Evolutionary conservation across 371 early-diverging fungal genomes (phyloP).

Genomic region (Circinella minor): DNA sequence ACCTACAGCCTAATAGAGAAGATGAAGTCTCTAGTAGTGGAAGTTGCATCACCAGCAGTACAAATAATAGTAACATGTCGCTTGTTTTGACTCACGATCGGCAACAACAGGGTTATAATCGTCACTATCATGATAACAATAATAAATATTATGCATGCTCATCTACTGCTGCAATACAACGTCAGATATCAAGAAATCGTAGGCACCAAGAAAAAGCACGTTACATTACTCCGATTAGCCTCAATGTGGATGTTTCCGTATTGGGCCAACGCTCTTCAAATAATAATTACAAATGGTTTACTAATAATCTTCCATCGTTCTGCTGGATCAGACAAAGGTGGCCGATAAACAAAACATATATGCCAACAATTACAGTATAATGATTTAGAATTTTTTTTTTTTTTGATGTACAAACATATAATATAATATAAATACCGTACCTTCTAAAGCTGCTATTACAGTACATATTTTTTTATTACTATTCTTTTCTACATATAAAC

Average conservation of each 20-base stretch:
- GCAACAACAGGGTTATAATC: neutral
- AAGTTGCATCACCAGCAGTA: neutral
- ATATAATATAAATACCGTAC: too few relatives aligned
- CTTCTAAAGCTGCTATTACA: too few relatives aligned
- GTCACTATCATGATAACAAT: neutral
- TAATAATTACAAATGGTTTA: neutral
- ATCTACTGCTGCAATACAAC: neutral
- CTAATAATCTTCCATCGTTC: neutral
- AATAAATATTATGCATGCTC: neutral
- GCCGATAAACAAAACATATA: neutral
- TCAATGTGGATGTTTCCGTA: slow-evolving; percentile 8
- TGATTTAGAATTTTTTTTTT: neutral
- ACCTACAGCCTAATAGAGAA: neutral
- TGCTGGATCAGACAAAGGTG: slow-evolving; percentile 7
- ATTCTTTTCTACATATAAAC: too few relatives aligned
- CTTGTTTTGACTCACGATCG: too few relatives aligned
- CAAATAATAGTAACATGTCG: too few relatives aligned
- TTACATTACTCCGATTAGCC: slow-evolving; percentile 1
- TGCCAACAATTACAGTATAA: neutral
- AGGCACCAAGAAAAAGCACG: neutral
- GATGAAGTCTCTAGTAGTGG: neutral
- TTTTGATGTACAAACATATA: too few relatives aligned
- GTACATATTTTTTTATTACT: too few relatives aligned
- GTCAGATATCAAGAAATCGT: neutral
- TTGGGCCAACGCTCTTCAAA: slow-evolving; percentile 1